Base-by-base conservation (phyloP, 768 basidiomycete genomes). In the Kwoniella newhampshirensis region DNA sequence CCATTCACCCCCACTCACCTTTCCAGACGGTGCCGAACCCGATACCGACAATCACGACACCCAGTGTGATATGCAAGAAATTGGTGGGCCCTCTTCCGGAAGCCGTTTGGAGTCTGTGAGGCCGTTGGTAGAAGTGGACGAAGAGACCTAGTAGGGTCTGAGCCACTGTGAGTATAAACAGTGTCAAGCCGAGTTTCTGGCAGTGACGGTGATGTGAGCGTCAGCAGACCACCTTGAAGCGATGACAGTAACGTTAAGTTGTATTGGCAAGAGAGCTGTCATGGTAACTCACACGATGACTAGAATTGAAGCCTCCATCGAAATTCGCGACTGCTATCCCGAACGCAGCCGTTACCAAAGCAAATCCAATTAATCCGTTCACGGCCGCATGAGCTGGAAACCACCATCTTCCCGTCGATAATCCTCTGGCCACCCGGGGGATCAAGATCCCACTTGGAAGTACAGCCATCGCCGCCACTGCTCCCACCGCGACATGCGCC, bases 1-100 rank as follows among this genome's bases (percentile, higher is more conserved):
- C n/a, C n/a, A n/a, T n/a, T n/a, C n/a, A n/a, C n/a, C n/a, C n/a
- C n/a, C n/a, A 74, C 23, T 63, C 41, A 64, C 70, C 70, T 12
- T 57, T 41, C 61, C 62, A 73, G 0, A 58, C 67, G 4, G 64
- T 62, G 23, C 41, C 62, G 44, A 56, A 70, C 15, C 82, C 78
- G 9, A 84, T 73, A 6, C 67, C 81, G 50, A 86, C 79, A 46
- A 82, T 80, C 9, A 77, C 44, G 27, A 85, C 64, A 0, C 85
- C 85, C 0, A 85, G 52, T 13, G 82, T 55, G 12, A 82, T 84
- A 63, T 86, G 85, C 25, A 81, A 27, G 67, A 84, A 85, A 66
- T 86, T 85, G 4, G 51, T 35, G 12, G 63, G 60, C 18, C 71
- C 71, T 44, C 71, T 60, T 81, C 84, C 42, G 78, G 70, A 7